Evolutionary conservation across 345 rosid genomes (phyloP).

Genomic region (Eucalyptus regnans): DNA sequence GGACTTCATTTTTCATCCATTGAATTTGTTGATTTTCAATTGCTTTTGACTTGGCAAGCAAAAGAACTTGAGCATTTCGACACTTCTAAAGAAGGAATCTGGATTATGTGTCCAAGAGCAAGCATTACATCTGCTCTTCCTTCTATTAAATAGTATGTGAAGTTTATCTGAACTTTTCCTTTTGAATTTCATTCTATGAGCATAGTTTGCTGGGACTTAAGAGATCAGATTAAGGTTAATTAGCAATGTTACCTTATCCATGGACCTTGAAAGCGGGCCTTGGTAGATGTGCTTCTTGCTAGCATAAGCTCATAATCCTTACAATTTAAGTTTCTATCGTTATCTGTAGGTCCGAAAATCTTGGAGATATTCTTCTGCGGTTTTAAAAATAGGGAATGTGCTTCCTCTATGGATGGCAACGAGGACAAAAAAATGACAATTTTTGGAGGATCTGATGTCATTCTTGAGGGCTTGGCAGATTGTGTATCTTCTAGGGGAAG

Average conservation of each 20-base stretch:
- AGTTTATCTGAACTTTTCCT: neutral
- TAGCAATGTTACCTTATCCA: neutral
- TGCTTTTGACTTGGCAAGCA: neutral
- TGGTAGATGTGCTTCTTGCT: neutral
- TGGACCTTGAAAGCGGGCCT: neutral
- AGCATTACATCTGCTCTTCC: conserved; percentile 49
- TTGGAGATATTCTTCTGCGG: conserved; percentile 38
- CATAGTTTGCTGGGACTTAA: neutral
- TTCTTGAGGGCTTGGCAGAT: conserved; percentile 68
- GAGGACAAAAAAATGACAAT: neutral
- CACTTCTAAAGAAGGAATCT: conserved; percentile 39
- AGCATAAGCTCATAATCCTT: neutral
- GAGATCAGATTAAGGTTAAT: neutral
- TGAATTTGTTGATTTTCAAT: neutral
- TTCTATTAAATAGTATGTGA: conserved; percentile 67
- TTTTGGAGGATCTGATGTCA: conserved; percentile 11
- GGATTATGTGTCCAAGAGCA: conserved; percentile 49
- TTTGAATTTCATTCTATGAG: neutral
- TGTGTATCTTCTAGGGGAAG: conserved; percentile 44
- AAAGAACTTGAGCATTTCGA: conserved; percentile 12
- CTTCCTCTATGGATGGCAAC: conserved; percentile 13
- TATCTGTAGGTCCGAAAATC: conserved; percentile 49
- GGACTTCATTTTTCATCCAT: neutral
- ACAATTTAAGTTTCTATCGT: neutral
- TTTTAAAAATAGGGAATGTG: conserved; percentile 11